These are phyloP conservation scores for Eucalyptus pauciflora DNA, from an alignment of 345 rosid species.

Conservation along the genomic window DNA sequence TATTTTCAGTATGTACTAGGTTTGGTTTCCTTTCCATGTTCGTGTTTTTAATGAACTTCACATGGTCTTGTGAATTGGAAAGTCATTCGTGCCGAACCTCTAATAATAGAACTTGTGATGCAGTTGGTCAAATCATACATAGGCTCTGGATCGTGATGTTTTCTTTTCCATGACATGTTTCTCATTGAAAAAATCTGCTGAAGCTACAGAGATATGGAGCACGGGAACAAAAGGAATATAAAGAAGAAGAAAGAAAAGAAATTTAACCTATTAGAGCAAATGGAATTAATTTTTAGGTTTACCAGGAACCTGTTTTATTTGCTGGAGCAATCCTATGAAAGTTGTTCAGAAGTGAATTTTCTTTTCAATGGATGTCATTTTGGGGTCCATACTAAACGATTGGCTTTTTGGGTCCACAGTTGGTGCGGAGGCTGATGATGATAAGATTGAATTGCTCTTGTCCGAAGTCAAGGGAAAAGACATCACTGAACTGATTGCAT, in stretches of 20 bases:
- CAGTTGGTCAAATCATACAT: not conserved
- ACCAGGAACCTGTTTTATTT: not conserved
- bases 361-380: not conserved
- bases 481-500: slow-evolving; percentile 62
- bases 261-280: not conserved
- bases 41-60: not conserved
- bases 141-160: not conserved
- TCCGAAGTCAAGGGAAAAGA: slow-evolving; percentile 64
- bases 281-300: not conserved
- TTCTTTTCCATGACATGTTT: not conserved
- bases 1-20: not conserved
- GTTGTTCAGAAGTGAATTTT: not conserved
- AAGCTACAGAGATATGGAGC: not conserved
- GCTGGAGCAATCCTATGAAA: not conserved
- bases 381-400: not conserved
- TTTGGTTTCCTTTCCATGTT: not conserved
- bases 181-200: not conserved
- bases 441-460: slow-evolving; percentile 45
- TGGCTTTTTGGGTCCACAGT: slow-evolving; percentile 20
- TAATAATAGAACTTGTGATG: not conserved
- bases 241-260: not conserved
- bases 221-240: not conserved
- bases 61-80: not conserved
- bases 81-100: not conserved
- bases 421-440: slow-evolving; percentile 56